Conservation (phyloP, 257 asterid species). For the Fraxinus pennsylvanica region DNA sequence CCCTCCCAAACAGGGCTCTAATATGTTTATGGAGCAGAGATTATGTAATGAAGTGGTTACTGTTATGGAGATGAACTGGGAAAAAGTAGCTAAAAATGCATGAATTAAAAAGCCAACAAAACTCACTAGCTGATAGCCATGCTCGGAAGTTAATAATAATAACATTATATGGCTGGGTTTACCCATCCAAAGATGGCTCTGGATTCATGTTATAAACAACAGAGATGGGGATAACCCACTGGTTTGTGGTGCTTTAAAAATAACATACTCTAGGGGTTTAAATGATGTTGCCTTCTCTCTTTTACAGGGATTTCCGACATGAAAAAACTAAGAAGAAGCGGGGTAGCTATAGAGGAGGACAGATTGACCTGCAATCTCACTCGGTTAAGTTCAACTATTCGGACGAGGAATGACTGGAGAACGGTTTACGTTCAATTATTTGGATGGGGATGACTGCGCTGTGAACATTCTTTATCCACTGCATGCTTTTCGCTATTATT, state of each 20-base stretch:
- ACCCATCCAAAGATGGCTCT: background rate
- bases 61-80: background rate
- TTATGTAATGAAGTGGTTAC: background rate
- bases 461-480: background rate
- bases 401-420: conserved; percentile 47
- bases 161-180: background rate
- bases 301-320: conserved; percentile 60
- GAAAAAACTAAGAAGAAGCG: conserved; percentile 99
- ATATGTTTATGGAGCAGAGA: background rate
- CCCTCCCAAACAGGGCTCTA: too few relatives aligned
- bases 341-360: conserved; percentile 95
- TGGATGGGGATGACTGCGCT: too few relatives aligned
- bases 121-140: background rate
- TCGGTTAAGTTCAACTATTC: conserved; percentile 77
- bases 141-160: background rate
- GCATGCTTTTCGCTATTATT: background rate
- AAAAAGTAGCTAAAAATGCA: conserved; percentile 1
- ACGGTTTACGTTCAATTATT: too few relatives aligned
- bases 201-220: background rate
- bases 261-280: background rate
- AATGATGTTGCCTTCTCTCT: background rate
- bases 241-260: background rate
- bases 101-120: conserved; percentile 5
- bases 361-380: conserved; percentile 75
- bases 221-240: background rate